Percentiles rank a stretch among this genome's conserved stretches.
Evolutionary conservation across 1,284 basidiomycete species (phyloP).

Genomic region (Sanghuangporus weigelae): DNA sequence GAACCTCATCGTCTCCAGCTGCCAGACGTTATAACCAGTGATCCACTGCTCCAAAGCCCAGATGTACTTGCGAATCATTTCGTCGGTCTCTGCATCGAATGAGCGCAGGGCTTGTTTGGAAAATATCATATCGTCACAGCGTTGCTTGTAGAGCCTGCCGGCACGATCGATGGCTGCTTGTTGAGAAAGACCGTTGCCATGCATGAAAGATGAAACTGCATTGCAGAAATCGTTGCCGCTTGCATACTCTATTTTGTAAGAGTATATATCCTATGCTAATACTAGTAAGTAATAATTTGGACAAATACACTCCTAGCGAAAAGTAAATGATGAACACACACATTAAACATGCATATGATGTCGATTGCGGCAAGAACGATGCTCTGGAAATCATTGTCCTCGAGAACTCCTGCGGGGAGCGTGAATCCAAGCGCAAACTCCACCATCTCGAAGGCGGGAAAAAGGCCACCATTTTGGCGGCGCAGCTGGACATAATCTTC

Average conservation of each 20-base stretch:
- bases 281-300: not conserved
- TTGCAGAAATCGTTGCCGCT: constrained; percentile 60
- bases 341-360: constrained; percentile 10
- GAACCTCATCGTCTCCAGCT: constrained; percentile 36
- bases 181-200: constrained; percentile 41
- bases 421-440: constrained; percentile 10
- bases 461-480: constrained; percentile 11
- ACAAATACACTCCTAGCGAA: not conserved
- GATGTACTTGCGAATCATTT: constrained; percentile 30
- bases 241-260: constrained; percentile 65
- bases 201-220: constrained; percentile 61
- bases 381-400: constrained; percentile 9
- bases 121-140: constrained; percentile 29
- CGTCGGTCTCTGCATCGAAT: constrained; percentile 28
- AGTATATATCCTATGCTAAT: constrained; percentile 58
- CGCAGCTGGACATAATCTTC: constrained; percentile 26
- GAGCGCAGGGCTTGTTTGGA: constrained; percentile 27
- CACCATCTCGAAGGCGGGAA: constrained; percentile 15
- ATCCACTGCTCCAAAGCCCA: constrained; percentile 33
- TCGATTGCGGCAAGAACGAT: constrained; percentile 4
- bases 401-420: constrained; percentile 15
- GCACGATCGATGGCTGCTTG: constrained; percentile 58
- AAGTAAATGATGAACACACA: not conserved
- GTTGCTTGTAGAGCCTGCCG: constrained; percentile 28
- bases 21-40: constrained; percentile 35